A percentile compares a stretch with the other conserved stretches of the same genome.
phyloP scores from a whole-genome alignment of 768 basidiomycete genomes.

The Phanerodontia chrysosporium region DNA sequence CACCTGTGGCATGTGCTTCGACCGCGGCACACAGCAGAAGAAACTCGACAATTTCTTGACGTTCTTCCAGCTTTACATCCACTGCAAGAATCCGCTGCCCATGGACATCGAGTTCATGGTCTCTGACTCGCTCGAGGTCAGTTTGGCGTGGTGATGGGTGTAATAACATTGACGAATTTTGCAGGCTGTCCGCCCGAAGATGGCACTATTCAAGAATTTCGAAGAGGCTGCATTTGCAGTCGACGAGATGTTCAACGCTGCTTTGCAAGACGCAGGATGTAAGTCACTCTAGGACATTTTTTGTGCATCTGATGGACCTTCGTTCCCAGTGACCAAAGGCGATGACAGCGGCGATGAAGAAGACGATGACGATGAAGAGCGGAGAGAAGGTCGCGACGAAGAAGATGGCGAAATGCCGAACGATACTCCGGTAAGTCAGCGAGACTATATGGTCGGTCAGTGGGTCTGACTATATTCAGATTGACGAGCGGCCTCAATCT shows the following conservation, averaged over 20 bases:
- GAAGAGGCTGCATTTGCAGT: constrained; percentile 86
- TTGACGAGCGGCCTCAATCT: constrained; percentile 69
- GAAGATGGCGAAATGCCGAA: constrained; percentile 56
- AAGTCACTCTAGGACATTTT: constrained; percentile 20
- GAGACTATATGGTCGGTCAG: neutral
- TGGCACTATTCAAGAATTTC: constrained; percentile 62
- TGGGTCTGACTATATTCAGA: constrained; percentile 28
- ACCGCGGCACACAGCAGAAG: constrained; percentile 86
- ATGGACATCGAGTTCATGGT: constrained; percentile 99
- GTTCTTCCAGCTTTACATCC: constrained; percentile 93
- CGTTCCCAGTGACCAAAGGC: constrained; percentile 26
- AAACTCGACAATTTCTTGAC: constrained; percentile 89
- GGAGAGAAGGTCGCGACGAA: constrained; percentile 51
- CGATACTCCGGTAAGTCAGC: constrained; percentile 51
- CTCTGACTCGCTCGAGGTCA: constrained; percentile 87
- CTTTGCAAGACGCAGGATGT: constrained; percentile 59
- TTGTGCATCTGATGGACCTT: constrained; percentile 14
- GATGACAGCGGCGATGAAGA: constrained; percentile 62
- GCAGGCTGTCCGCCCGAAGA: constrained; percentile 84
- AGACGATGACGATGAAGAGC: constrained; percentile 38
- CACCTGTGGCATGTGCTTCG: constrained; percentile 97
- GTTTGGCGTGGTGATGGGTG: neutral
- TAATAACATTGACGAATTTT: constrained; percentile 2
- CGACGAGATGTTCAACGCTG: constrained; percentile 80
- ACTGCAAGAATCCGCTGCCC: constrained; percentile 85